Evolutionary conservation across 495 filamentous ascomycete species (phyloP), one percentile per base, ranked within the genome.

Genomic region (Podospora pseudocomata): DNA sequence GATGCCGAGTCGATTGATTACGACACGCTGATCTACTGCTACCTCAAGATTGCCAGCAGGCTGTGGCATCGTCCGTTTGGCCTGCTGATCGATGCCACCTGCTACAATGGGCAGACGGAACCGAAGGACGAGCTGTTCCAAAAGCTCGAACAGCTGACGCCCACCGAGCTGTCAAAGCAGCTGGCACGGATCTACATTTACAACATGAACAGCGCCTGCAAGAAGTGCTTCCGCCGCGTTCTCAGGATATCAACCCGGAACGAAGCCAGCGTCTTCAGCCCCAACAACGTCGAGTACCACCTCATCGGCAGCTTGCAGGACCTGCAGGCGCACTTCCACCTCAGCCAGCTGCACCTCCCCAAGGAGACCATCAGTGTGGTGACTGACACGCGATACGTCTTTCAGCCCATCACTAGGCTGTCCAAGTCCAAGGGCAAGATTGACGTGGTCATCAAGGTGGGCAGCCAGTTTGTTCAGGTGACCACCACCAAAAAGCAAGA

Each of bases 41-140:
- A 86, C 72, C 79, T 90, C 16, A 90, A 88, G 83, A 88, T 90
- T 74, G 87, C 87, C 32, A 89, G 86, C 68, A 83, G 86, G 60
- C 79, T 89, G 70, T 89, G 87, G 88, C 85, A 90, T 67, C 86
- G 87, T 44, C 85, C 86, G 1, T 90, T 89, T 68, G 86, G 85
- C 6, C 73, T 90, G 18, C 79, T 90, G 26, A 84, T 90, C 60
- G 88, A 90, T 76, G 86, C 87, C 11, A 90, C 88, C 13, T 89
- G 86, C 76, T 88, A 89, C 69, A 84, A 82, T 68, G 83, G 84
- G n/a, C 79, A 83, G 65, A 86, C 82, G 66, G 87, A 89, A 60
- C 80, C 86, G 15, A 84, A 84, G 56, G 88, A 90, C 70, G 82
- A 84, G 18, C 67, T 90, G 15, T 85, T 87, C 71, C 80, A 80